A percentile compares a stretch with the other conserved stretches of the same genome.
phyloP scores from a whole-genome alignment of 176 grass and related monocot genomes.

The Oryza meyeriana region DNA sequence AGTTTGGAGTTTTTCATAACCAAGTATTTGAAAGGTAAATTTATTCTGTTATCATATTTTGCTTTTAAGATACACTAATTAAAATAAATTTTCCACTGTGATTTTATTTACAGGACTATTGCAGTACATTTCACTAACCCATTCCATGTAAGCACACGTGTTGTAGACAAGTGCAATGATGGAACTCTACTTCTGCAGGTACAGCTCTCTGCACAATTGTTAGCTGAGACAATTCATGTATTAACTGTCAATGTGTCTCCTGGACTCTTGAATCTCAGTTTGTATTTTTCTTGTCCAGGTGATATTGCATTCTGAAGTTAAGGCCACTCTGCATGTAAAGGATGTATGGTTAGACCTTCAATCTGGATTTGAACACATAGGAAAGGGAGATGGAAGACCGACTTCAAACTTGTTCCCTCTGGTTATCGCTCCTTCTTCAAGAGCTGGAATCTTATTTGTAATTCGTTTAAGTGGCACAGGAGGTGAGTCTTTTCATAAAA shows the following conservation, averaged over 20 bases:
- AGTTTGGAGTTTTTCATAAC: constrained; percentile 97
- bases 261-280: constrained; percentile 30
- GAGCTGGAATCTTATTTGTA: constrained; percentile 83
- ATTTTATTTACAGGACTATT: constrained; percentile 74
- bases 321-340: constrained; percentile 73
- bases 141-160: constrained; percentile 78
- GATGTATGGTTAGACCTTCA: constrained; percentile 89
- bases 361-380: constrained; percentile 86
- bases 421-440: constrained; percentile 81
- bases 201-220: constrained; percentile 23
- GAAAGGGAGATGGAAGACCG: constrained; percentile 68
- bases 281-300: constrained; percentile 49
- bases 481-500: constrained; percentile 39
- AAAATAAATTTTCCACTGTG: constrained; percentile 21
- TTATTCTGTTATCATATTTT: constrained; percentile 15
- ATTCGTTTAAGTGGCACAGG: constrained; percentile 56
- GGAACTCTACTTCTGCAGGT: constrained; percentile 97
- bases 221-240: neutral
- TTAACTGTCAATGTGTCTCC: neutral
- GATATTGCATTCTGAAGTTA: constrained; percentile 86
- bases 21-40: constrained; percentile 95
- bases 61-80: constrained; percentile 5
- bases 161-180: constrained; percentile 79
- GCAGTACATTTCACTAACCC: constrained; percentile 95
- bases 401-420: constrained; percentile 78